phyloP scores from a whole-genome alignment of 768 basidiomycete genomes.

The Boletales sp. region DNA sequence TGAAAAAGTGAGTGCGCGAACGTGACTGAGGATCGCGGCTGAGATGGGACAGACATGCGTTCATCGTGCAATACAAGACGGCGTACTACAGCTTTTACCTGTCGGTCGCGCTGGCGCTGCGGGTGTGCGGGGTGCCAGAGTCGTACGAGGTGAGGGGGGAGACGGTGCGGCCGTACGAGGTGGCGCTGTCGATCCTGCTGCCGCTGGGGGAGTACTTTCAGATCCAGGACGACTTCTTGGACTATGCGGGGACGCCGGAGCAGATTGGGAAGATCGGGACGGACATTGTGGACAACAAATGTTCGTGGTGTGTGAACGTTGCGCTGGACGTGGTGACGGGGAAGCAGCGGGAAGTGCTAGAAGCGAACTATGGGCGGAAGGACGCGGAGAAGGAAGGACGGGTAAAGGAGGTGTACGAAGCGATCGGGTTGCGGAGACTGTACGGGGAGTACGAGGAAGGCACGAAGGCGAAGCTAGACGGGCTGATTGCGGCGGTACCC shows the following conservation, averaged over 20 bases:
- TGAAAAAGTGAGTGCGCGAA: slow-evolving; percentile 55
- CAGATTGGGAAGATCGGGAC: slow-evolving; percentile 96
- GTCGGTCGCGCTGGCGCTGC: slow-evolving; percentile 92
- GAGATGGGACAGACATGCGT: slow-evolving; percentile 59
- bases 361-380: slow-evolving; percentile 65
- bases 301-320: slow-evolving; percentile 92
- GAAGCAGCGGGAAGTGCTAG: slow-evolving; percentile 56
- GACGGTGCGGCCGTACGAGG: slow-evolving; percentile 58
- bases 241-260: slow-evolving; percentile 87
- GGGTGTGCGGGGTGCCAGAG: slow-evolving; percentile 62
- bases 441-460: slow-evolving; percentile 81
- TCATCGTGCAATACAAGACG: slow-evolving; percentile 97
- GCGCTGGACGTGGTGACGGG: slow-evolving; percentile 61
- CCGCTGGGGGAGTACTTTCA: slow-evolving; percentile 99
- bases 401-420: slow-evolving; percentile 71
- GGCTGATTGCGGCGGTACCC: slow-evolving; percentile 68
- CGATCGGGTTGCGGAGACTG: slow-evolving; percentile 55
- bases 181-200: slow-evolving; percentile 77
- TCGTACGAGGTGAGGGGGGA: slow-evolving; percentile 40
- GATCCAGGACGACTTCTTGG: slow-evolving; percentile 95
- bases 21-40: background rate
- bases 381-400: slow-evolving; percentile 44
- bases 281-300: slow-evolving; percentile 98
- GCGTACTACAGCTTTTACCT: slow-evolving; percentile 99
- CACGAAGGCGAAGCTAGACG: slow-evolving; percentile 61